These are phyloP conservation scores for Panaeolus cyanescens DNA, from an alignment of 768 basidiomycete species.

Conservation along the genomic window DNA sequence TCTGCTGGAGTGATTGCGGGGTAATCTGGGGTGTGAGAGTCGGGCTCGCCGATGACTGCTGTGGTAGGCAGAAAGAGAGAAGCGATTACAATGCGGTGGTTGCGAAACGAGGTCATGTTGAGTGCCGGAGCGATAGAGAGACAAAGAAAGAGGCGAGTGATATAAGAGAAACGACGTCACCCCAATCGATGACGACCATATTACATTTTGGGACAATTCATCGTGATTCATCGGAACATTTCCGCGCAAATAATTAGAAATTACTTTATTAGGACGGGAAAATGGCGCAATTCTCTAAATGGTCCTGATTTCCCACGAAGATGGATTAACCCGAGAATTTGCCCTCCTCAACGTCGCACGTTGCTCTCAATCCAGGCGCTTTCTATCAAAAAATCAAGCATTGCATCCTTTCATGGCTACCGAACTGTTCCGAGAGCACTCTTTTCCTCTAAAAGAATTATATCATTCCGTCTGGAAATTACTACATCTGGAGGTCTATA, in stretches of 20 bases:
- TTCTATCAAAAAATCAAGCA: neutral
- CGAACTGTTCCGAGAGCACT: neutral
- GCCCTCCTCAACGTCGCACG: neutral
- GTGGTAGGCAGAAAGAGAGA: constrained; percentile 85
- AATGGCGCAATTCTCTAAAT: neutral
- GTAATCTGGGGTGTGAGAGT: constrained; percentile 50
- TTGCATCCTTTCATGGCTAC: neutral
- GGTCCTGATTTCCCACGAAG: neutral
- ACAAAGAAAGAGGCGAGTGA: neutral
- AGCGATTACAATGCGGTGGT: constrained; percentile 77
- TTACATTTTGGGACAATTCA: neutral
- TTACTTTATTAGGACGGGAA: neutral
- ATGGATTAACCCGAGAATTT: neutral
- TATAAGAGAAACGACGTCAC: constrained; percentile 2
- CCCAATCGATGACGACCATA: constrained; percentile 1
- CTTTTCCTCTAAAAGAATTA: too few relatives aligned
- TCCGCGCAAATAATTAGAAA: neutral
- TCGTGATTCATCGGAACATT: constrained; percentile 1
- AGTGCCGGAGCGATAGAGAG: neutral
- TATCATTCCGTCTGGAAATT: too few relatives aligned
- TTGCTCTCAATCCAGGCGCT: neutral
- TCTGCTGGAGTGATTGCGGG: constrained; percentile 11
- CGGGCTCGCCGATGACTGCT: constrained; percentile 60
- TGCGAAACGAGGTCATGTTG: constrained; percentile 68
- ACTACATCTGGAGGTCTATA: too few relatives aligned